These are phyloP conservation scores for Monosporozyma solicola DNA, from an alignment of 805 yeast species.

Conservation along the genomic window DNA sequence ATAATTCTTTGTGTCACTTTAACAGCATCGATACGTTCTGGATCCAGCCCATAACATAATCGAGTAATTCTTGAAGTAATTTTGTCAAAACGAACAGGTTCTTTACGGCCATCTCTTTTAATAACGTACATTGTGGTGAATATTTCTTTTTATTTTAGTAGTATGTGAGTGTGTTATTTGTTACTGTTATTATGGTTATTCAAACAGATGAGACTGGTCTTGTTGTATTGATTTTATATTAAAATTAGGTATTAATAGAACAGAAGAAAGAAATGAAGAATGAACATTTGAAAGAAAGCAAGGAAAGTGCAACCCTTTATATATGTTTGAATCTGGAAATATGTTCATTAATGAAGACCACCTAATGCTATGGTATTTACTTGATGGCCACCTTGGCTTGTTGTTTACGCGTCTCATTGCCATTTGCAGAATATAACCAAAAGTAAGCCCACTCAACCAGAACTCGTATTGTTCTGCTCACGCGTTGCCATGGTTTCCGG, in stretches of 20 bases:
- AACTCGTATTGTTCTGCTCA: background rate
- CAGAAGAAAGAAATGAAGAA: background rate
- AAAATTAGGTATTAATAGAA: background rate
- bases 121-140: conserved; percentile 58
- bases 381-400: background rate
- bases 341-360: background rate
- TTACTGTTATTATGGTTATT: too few species aligned
- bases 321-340: background rate
- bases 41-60: conserved; percentile 84
- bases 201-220: background rate
- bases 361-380: too few species aligned
- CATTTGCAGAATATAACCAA: background rate
- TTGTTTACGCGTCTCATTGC: background rate
- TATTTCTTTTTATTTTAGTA: background rate
- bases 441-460: too few species aligned
- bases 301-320: background rate
- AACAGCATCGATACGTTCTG: conserved; percentile 80
- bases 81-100: conserved; percentile 89
- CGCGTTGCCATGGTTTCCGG: conserved; percentile 1
- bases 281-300: background rate
- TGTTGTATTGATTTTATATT: background rate
- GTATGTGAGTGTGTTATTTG: background rate
- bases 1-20: conserved; percentile 87
- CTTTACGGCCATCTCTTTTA: conserved; percentile 89
- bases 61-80: conserved; percentile 90